A percentile compares a stretch with the other conserved stretches of the same genome.
These are phyloP conservation scores for Syzygium jambos DNA, from an alignment of 345 rosid species.

Conservation along the genomic window DNA sequence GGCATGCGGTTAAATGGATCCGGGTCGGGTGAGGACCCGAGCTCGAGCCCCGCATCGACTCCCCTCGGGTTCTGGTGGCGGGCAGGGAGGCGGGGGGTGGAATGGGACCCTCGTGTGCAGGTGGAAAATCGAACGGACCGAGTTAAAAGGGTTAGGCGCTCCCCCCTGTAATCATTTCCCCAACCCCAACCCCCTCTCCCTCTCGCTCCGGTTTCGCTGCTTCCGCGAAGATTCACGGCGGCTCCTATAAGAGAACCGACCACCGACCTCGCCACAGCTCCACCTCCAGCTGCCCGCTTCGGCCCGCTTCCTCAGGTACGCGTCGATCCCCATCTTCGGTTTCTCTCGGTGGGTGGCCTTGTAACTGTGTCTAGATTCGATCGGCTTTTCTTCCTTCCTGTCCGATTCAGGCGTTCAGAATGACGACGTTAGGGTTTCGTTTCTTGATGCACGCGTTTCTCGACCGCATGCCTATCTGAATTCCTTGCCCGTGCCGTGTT, in stretches of 20 bases:
- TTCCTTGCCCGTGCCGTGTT: not conserved
- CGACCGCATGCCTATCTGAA: not conserved
- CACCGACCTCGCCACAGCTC: not conserved
- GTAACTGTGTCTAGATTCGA: not conserved
- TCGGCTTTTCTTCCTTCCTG: not conserved
- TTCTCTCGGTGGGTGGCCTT: not conserved
- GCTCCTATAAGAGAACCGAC: not conserved
- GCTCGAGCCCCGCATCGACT: not conserved
- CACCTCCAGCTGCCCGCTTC: not conserved
- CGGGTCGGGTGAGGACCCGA: not conserved
- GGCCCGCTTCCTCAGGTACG: not conserved
- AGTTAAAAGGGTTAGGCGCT: not conserved
- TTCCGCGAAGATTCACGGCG: not conserved
- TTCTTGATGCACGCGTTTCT: not conserved
- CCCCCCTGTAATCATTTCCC: not conserved
- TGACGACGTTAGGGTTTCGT: not conserved
- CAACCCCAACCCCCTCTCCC: not conserved
- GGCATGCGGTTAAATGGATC: not conserved
- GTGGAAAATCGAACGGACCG: not conserved
- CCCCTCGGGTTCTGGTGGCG: not conserved
- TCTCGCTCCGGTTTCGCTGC: not conserved
- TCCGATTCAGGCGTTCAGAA: not conserved
- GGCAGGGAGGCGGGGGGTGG: not conserved
- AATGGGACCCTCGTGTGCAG: not conserved
- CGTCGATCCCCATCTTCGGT: not conserved